These are phyloP conservation scores for Aspergillus floridensis DNA, from an alignment of 2,329 filamentous ascomycete species.

Conservation along the genomic window DNA sequence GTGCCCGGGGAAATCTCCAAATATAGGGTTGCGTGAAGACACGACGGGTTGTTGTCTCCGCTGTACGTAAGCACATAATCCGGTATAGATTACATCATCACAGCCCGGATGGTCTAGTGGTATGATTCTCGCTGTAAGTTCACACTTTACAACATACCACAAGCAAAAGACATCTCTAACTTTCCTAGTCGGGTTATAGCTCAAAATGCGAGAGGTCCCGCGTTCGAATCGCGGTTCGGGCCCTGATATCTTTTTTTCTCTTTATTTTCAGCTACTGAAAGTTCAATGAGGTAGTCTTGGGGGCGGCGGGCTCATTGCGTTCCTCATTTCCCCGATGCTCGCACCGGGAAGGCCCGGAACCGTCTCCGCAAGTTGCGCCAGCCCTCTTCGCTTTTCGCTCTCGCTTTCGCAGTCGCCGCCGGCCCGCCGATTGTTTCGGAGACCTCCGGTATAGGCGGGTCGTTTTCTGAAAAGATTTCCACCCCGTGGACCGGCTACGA, in stretches of 20 bases:
- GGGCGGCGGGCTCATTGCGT: no score
- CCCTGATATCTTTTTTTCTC: not conserved
- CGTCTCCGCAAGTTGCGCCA: not conserved
- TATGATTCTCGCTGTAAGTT: not conserved
- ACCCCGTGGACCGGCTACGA: not conserved
- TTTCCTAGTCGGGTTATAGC: not conserved
- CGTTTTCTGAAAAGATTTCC: not conserved
- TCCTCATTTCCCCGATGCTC: slow-evolving; percentile 6
- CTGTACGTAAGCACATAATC: no score
- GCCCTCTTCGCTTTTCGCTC: no score
- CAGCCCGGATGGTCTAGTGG: not conserved
- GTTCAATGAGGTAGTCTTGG: no score
- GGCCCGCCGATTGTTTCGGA: not conserved
- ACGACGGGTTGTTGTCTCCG: no score
- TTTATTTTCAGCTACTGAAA: not conserved
- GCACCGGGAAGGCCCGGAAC: slow-evolving; percentile 8
- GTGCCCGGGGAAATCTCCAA: no score
- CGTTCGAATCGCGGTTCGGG: slow-evolving; percentile 12
- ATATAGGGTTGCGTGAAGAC: no score
- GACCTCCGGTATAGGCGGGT: not conserved
- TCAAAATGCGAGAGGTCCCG: slow-evolving; percentile 6
- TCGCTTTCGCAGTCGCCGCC: not conserved
- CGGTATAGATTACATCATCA: no score
- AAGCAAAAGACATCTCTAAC: not conserved
- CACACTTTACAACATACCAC: no score